These are phyloP conservation scores for Spinacia oleracea DNA, from an alignment of 179 eudicot genomes.

Conservation along the genomic window DNA sequence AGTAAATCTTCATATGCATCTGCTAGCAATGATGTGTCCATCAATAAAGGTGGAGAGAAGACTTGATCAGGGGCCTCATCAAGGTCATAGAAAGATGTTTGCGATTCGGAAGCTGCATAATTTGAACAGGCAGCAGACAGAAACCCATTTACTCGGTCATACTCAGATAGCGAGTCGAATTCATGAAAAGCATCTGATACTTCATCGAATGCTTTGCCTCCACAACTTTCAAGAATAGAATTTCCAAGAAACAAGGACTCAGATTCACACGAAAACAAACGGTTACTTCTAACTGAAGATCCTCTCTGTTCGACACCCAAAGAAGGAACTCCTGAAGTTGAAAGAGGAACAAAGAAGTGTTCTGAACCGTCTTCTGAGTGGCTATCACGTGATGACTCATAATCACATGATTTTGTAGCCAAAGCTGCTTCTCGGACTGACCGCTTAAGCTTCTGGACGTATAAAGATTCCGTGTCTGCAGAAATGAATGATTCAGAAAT, in stretches of 20 bases:
- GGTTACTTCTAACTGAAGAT: conserved; percentile 47
- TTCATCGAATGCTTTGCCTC: conserved; percentile 50
- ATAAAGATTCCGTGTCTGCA: conserved; percentile 59
- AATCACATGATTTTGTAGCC: conserved; percentile 54
- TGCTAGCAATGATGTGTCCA: conserved; percentile 72
- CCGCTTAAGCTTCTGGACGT: conserved; percentile 67
- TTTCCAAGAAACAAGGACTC: conserved; percentile 47
- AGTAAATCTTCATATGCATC: conserved; percentile 91
- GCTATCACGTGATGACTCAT: conserved; percentile 73
- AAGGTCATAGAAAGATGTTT: conserved; percentile 59
- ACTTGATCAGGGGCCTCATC: conserved; percentile 80
- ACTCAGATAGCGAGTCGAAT: conserved; percentile 58
- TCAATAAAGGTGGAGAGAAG: conserved; percentile 85
- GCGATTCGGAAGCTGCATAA: conserved; percentile 59
- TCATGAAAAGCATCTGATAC: conserved; percentile 46
- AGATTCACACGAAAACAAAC: conserved; percentile 46
- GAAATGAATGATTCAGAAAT: conserved; percentile 23
- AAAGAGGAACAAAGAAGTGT: conserved; percentile 85
- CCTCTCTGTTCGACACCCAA: conserved; percentile 55
- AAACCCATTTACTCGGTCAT: conserved; percentile 58
- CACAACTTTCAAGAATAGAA: conserved; percentile 37
- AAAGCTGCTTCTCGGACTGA: conserved; percentile 97
- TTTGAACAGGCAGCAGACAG: conserved; percentile 63
- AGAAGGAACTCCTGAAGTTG: conserved; percentile 65
- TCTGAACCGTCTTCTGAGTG: conserved; percentile 84